A percentile compares a stretch with the other conserved stretches of the same genome.
phyloP scores from a whole-genome alignment of 345 rosid species.

The Eucalyptus cloeziana region DNA sequence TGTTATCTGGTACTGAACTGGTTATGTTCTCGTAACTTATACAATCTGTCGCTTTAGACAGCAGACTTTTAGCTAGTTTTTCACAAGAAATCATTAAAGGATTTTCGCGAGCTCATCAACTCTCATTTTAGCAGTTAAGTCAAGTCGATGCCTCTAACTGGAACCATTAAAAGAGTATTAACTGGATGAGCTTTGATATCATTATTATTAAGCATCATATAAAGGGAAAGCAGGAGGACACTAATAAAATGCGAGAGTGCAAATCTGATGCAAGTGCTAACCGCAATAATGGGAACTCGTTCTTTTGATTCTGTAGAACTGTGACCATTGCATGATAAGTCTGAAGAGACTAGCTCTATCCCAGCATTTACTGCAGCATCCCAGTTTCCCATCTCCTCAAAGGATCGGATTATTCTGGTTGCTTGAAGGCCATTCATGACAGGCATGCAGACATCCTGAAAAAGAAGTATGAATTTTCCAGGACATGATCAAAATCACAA shows the following conservation, averaged over 20 bases:
- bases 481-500: background rate
- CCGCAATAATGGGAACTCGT: conserved; percentile 79
- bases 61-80: background rate
- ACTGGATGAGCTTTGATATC: background rate
- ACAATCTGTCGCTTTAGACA: background rate
- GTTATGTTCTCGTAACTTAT: background rate
- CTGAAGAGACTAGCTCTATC: conserved; percentile 25
- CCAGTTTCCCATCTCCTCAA: conserved; percentile 81
- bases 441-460: conserved; percentile 96
- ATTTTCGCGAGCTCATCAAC: background rate
- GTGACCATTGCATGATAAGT: background rate
- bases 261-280: conserved; percentile 11
- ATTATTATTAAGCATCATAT: background rate
- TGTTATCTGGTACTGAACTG: background rate
- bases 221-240: background rate
- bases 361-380: conserved; percentile 68
- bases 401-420: conserved; percentile 79
- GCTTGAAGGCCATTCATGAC: conserved; percentile 92
- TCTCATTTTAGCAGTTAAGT: background rate
- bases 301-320: conserved; percentile 2
- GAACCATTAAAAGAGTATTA: background rate
- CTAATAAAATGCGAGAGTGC: background rate
- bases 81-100: background rate
- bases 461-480: background rate
- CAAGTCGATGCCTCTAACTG: background rate